Conservation (phyloP, 805 yeast species). For the Candida boidinii region DNA sequence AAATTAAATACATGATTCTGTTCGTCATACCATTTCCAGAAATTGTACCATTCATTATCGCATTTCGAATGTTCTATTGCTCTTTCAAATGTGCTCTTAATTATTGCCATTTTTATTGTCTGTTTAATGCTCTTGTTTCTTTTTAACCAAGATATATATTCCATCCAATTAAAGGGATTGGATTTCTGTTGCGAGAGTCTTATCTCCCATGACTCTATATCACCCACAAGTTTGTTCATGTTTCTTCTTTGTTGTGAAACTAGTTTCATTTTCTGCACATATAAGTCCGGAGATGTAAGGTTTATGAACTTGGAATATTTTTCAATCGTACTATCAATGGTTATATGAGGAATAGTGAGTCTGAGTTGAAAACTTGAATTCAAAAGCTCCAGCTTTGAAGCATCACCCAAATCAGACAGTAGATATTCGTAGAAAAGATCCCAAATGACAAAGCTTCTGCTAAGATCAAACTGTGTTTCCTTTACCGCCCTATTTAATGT, state of each 20-base stretch:
- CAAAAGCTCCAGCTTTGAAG: slow-evolving; percentile 6
- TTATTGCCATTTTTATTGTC: slow-evolving; percentile 3
- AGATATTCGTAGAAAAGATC: slow-evolving; percentile 5
- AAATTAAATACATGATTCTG: slow-evolving; percentile 4
- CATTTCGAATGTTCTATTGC: slow-evolving; percentile 10
- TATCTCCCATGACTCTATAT: slow-evolving; percentile 29
- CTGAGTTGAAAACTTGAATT: slow-evolving; percentile 20
- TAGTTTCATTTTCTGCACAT: slow-evolving; percentile 26
- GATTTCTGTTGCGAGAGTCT: slow-evolving; percentile 7
- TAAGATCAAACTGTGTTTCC: slow-evolving; percentile 2
- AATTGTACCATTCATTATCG: slow-evolving; percentile 18
- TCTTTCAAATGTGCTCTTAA: slow-evolving; percentile 23
- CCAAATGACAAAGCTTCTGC: slow-evolving; percentile 9
- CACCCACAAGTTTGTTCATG: slow-evolving; percentile 21
- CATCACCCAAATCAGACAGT: not conserved
- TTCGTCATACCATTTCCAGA: slow-evolving; percentile 20
- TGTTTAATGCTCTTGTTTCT: slow-evolving; percentile 6
- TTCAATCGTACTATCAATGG: slow-evolving; percentile 30
- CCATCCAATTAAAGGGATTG: slow-evolving; percentile 13
- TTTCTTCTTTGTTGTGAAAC: slow-evolving; percentile 25
- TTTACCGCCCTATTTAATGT: not conserved
- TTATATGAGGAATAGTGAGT: slow-evolving; percentile 31
- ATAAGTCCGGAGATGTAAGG: slow-evolving; percentile 16
- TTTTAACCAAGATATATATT: slow-evolving; percentile 6
- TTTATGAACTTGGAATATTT: slow-evolving; percentile 34